Conservation (phyloP, 176 grass and related monocot species). For the Phoenix dactylifera region DNA sequence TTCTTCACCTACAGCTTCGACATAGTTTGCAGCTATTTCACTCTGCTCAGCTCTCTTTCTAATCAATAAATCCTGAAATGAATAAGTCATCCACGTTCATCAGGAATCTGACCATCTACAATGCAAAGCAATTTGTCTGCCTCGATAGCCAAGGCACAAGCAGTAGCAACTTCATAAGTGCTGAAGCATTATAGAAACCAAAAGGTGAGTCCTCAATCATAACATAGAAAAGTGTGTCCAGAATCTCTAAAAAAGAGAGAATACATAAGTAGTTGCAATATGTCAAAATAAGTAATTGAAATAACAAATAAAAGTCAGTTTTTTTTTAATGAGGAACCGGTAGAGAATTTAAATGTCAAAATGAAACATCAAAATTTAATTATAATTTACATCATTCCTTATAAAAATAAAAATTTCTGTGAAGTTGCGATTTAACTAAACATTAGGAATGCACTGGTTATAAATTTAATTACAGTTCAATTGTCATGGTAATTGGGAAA, state of each 20-base stretch:
- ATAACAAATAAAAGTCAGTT: too few relatives aligned
- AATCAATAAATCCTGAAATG: constrained; percentile 37
- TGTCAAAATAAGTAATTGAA: too few relatives aligned
- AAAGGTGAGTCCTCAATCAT: neutral
- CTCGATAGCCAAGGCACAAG: constrained; percentile 33
- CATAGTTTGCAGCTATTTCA: constrained; percentile 39
- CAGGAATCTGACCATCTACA: constrained; percentile 35
- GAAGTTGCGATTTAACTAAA: too few relatives aligned
- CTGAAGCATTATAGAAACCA: constrained; percentile 7
- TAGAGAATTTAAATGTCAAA: neutral
- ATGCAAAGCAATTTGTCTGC: constrained; percentile 49
- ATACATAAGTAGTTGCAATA: too few relatives aligned
- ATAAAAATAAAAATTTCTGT: too few relatives aligned
- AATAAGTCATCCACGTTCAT: constrained; percentile 22
- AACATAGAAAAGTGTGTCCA: too few relatives aligned
- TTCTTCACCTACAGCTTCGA: constrained; percentile 26
- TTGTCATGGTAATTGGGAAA: too few relatives aligned
- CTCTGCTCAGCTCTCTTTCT: constrained; percentile 40
- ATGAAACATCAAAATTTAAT: neutral
- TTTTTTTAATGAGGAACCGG: too few relatives aligned
- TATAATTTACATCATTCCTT: too few relatives aligned
- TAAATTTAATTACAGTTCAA: too few relatives aligned
- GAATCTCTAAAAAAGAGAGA: too few relatives aligned
- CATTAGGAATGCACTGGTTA: too few relatives aligned
- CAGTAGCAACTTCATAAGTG: constrained; percentile 51